Evolutionary conservation across 1,139 yeast species (phyloP).

Genomic region (Sugiyamaella xylanicola): DNA sequence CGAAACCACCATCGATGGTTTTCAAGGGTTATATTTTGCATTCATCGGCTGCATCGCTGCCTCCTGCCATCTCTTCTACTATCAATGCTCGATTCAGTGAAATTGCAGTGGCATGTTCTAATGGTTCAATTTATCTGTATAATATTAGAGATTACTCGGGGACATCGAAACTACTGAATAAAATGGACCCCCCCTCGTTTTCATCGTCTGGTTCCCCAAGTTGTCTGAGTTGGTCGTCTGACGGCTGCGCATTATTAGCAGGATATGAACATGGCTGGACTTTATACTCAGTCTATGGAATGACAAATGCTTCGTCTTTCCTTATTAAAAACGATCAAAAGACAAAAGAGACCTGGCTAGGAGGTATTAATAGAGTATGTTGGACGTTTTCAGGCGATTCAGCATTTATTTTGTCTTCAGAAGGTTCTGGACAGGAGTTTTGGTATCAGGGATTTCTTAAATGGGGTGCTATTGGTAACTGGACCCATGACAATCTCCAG

Average conservation of each 20-base stretch:
- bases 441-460: slow-evolving; percentile 38
- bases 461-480: slow-evolving; percentile 41
- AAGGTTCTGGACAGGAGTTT: slow-evolving; percentile 22
- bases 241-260: slow-evolving; percentile 42
- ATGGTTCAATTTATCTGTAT: slow-evolving; percentile 41
- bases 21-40: slow-evolving; percentile 34
- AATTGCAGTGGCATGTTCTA: slow-evolving; percentile 41
- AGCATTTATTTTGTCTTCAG: slow-evolving; percentile 34
- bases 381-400: slow-evolving; percentile 43
- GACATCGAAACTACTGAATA: slow-evolving; percentile 34
- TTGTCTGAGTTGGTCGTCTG: slow-evolving; percentile 41
- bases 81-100: slow-evolving; percentile 45
- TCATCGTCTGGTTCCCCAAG: slow-evolving; percentile 37
- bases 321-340: slow-evolving; percentile 34
- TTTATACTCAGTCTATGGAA: slow-evolving; percentile 44
- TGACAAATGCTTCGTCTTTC: slow-evolving; percentile 40
- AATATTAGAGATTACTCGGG: slow-evolving; percentile 43
- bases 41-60: slow-evolving; percentile 17
- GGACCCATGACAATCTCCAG: slow-evolving; percentile 36
- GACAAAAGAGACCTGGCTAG: slow-evolving; percentile 39
- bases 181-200: slow-evolving; percentile 38
- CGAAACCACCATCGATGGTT: slow-evolving; percentile 4
- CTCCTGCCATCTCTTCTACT: slow-evolving; percentile 35
- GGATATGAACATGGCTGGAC: slow-evolving; percentile 46
- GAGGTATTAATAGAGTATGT: slow-evolving; percentile 37